Base-by-base conservation (phyloP, 164 flowering plant species). In the Tinospora cordifolia region DNA sequence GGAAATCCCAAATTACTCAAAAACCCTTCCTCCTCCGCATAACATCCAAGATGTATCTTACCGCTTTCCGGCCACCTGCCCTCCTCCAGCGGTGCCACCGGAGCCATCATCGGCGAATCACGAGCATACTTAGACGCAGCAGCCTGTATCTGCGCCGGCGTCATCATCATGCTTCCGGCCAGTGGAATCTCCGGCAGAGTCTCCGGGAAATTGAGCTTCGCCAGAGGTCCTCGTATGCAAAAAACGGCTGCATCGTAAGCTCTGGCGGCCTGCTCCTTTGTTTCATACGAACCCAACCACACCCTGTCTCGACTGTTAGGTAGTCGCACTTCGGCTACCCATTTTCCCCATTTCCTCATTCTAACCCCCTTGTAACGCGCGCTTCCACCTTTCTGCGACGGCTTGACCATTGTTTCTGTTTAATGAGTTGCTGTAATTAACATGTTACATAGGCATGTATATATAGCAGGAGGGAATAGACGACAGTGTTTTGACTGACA, bases 281-380 rank as follows among this genome's bases (percentile, higher is more conserved):
- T 67, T 0, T 78, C 79, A 65, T 82, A 82, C 0, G 85, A 84
- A 1, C 87, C 87, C 19, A 84, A 49, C 85, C 85, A 84, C 27
- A 84, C 78, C 30, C 84, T 74, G 66, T 69, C 75, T 11, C 85
- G 71, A 67, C 81, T 82, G 68, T 82, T 73, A 4, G 85, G 87
- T 24, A 71, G 78, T 15, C 87, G 80, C 1, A 84, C 75, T 57
- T 84, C 84, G 14, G 85, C 79, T 9, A 82, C 85, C 84, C 83
- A 84, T 46, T 78, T 82, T 15, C 87, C 85, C 84, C 87, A 81
- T 58, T 79, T 81, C 38, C 85, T 78, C 84, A 76, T 79, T 67
- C 85, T 71, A 63, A 84, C 87, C 0, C 87, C 83, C 78, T 79
- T 82, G 76, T 67, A 82, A 8, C 72, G 67, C 0, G 57, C 46